Evolutionary conservation across 495 filamentous ascomycete genomes (phyloP), one percentile per base, ranked within the genome.

Genomic region (Parathielavia hyrcaniae): DNA sequence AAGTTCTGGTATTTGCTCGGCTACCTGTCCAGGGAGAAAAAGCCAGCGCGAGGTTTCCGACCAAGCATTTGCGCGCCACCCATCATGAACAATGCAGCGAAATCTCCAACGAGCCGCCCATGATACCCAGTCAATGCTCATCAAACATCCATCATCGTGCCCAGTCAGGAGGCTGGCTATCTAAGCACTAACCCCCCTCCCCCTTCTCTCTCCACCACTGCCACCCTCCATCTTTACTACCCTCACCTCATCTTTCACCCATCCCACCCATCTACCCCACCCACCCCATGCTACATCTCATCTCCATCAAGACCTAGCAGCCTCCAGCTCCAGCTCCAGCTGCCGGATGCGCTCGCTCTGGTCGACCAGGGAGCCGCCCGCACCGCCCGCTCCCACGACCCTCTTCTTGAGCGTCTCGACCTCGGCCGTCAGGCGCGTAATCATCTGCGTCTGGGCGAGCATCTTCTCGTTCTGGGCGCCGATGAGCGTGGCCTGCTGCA

Each of bases 291-390:
- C n/a, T n/a, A n/a, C n/a, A n/a, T n/a, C n/a, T n/a, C n/a, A n/a
- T 30, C 26, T 30, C 2, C 32, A n/a, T 61, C 39, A 77, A 45
- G 74, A 77, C 55, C 68, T 66, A 4, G 75, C 64, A 63, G 69
- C 80, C 65, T 88, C 85, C 49, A 88, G 65, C 68, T 87, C 84
- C 50, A 87, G 70, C 67, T 88, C 85, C 59, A 88, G 64, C 69
- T 86, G 81, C 58, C 84, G 72, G 61, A 88, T 87, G 46, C 83
- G 74, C 70, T 87, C 85, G 67, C 80, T 85, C 75, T 86, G 84
- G 63, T 83, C 78, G 61, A 79, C 26, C 26, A 3, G 26, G 26
- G 26, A 3, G 26, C 26, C 26, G 26, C 26, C 72, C 38, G 72
- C 73, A n/a, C n/a, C n/a, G 43, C 76, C 77, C 1, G 79, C 71